A percentile compares a stretch with the other conserved stretches of the same genome.
Conservation (phyloP, 2,329 filamentous ascomycete species). For the Cryphonectria japonica region DNA sequence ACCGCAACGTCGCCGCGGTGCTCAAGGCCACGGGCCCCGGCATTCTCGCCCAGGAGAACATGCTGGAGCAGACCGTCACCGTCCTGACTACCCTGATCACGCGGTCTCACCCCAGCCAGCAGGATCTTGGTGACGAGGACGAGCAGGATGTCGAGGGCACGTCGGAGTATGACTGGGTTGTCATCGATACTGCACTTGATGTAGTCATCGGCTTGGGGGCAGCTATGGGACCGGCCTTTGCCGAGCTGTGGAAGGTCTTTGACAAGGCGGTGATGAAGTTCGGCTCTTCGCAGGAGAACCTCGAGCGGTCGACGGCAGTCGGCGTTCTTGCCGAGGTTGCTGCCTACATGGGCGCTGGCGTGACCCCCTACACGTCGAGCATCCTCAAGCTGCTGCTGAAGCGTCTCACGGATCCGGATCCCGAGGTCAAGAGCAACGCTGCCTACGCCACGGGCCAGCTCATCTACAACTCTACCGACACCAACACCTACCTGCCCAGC, state of each 20-base stretch:
- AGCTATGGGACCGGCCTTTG: constrained; percentile 79
- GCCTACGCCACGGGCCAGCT: constrained; percentile 89
- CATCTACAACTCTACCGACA: constrained; percentile 77
- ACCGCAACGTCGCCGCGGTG: constrained; percentile 87
- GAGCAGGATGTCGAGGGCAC: constrained; percentile 76
- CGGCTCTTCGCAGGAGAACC: constrained; percentile 80
- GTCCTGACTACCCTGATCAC: constrained; percentile 80
- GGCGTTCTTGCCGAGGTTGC: constrained; percentile 92
- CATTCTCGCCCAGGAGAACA: constrained; percentile 73
- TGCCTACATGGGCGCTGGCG: constrained; percentile 78
- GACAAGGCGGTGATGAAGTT: constrained; percentile 91
- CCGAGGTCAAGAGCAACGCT: constrained; percentile 92
- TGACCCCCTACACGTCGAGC: constrained; percentile 77
- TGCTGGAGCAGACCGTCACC: constrained; percentile 76
- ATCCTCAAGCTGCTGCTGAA: constrained; percentile 83
- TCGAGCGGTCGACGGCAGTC: constrained; percentile 87
- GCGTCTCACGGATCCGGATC: constrained; percentile 85
- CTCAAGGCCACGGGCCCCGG: constrained; percentile 90
- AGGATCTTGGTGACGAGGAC: constrained; percentile 83
- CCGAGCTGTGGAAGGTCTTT: constrained; percentile 92
- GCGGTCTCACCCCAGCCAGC: constrained; percentile 89
- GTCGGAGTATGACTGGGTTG: constrained; percentile 96
- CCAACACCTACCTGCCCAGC: constrained; percentile 72
- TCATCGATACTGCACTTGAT: constrained; percentile 92
- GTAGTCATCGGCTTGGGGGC: constrained; percentile 83